Evolutionary conservation across 2,329 filamentous ascomycete species (phyloP).

Genomic region (Amauroascus niger): DNA sequence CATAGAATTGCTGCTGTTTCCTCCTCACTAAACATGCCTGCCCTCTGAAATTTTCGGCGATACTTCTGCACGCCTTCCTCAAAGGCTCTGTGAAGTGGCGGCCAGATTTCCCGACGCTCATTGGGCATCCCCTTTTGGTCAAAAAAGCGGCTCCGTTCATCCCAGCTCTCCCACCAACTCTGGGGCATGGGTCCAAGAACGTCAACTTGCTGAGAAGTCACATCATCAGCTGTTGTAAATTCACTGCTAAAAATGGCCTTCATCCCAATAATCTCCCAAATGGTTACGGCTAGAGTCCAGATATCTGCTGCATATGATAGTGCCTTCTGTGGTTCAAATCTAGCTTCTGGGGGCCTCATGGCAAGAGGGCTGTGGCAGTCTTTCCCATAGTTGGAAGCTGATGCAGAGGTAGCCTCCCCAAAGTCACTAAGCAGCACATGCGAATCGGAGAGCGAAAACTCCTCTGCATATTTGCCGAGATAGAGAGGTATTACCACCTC

Average conservation of each 20-base stretch:
- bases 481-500: slow-evolving; percentile 17
- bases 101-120: slow-evolving; percentile 16
- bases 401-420: slow-evolving; percentile 23
- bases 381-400: slow-evolving; percentile 19
- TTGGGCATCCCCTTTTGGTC: slow-evolving; percentile 13
- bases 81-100: slow-evolving; percentile 17
- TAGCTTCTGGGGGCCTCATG: slow-evolving; percentile 21
- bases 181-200: slow-evolving; percentile 18
- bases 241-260: slow-evolving; percentile 18
- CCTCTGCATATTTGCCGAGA: slow-evolving; percentile 21
- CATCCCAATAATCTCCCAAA: slow-evolving; percentile 26
- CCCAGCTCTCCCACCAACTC: slow-evolving; percentile 20
- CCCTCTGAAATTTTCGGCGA: slow-evolving; percentile 13
- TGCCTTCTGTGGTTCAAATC: slow-evolving; percentile 18
- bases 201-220: slow-evolving; percentile 16
- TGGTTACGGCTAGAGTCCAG: slow-evolving; percentile 22
- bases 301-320: slow-evolving; percentile 24
- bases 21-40: slow-evolving; percentile 14
- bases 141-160: slow-evolving; percentile 16
- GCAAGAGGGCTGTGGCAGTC: slow-evolving; percentile 20
- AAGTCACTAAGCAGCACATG: slow-evolving; percentile 26
- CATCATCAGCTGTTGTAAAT: slow-evolving; percentile 7
- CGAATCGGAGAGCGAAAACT: slow-evolving; percentile 22
- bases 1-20: slow-evolving; percentile 12
- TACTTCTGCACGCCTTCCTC: slow-evolving; percentile 17